Conservation (phyloP, 495 filamentous ascomycete genomes). For the Xylaria scruposa region DNA sequence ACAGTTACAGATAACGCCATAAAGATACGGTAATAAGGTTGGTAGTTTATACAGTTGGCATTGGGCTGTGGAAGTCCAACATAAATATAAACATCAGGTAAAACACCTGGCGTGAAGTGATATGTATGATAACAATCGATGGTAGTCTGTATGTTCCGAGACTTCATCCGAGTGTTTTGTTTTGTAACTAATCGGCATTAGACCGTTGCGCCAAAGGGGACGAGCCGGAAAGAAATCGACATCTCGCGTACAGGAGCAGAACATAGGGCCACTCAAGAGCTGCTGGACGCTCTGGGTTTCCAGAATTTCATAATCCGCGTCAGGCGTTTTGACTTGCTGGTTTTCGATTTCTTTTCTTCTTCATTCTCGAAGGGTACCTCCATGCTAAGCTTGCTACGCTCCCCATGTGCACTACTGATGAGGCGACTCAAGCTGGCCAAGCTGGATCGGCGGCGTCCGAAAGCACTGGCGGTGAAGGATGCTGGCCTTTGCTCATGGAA, state of each 20-base stretch:
- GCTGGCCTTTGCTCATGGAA: slow-evolving; percentile 67
- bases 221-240: neutral
- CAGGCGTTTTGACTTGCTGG: slow-evolving; percentile 73
- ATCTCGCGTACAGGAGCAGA: neutral
- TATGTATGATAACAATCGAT: neutral
- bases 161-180: neutral
- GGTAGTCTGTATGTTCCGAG: neutral
- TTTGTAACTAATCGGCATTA: neutral
- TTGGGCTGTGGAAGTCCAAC: neutral
- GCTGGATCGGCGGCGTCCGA: slow-evolving; percentile 79
- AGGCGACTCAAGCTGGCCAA: slow-evolving; percentile 85
- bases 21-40: neutral
- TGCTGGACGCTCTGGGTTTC: slow-evolving; percentile 59
- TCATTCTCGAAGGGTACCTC: slow-evolving; percentile 65
- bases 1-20: neutral
- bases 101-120: neutral
- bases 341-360: slow-evolving; percentile 67
- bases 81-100: neutral
- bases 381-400: slow-evolving; percentile 81
- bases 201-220: neutral
- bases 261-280: slow-evolving; percentile 26
- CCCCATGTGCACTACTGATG: slow-evolving; percentile 76
- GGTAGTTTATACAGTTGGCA: neutral
- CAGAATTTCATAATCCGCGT: slow-evolving; percentile 87
- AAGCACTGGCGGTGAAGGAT: slow-evolving; percentile 70